Conservation (phyloP, 805 yeast genomes). For the Cyberlindnera euphorbiae region DNA sequence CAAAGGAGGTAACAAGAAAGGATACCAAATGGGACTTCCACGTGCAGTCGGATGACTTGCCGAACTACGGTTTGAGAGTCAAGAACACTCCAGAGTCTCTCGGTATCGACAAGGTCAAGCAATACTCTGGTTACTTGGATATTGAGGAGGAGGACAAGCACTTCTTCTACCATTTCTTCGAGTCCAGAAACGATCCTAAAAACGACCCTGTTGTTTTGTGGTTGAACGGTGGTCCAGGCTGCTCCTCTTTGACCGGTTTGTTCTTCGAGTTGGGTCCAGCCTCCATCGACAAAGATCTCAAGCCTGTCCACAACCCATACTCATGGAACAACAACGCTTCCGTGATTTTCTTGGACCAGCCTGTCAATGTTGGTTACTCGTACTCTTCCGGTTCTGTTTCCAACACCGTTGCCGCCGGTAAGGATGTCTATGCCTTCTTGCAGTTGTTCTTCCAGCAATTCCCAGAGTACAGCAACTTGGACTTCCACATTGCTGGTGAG, state of each 20-base stretch:
- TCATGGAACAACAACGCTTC: conserved; percentile 86
- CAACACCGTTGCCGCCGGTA: conserved; percentile 76
- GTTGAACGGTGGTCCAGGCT: conserved; percentile 96
- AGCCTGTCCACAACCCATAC: conserved; percentile 66
- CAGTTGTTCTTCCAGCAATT: conserved; percentile 76
- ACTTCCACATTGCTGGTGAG: conserved; percentile 89
- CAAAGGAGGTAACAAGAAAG: conserved; percentile 35
- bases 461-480: conserved; percentile 46
- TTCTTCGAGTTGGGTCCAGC: conserved; percentile 87
- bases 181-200: conserved; percentile 82
- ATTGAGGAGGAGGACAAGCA: conserved; percentile 81
- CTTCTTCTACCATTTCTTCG: conserved; percentile 80
- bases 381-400: conserved; percentile 60
- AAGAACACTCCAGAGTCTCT: conserved; percentile 55
- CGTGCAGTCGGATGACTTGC: conserved; percentile 34
- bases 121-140: conserved; percentile 83
- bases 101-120: conserved; percentile 78
- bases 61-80: conserved; percentile 56
- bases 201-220: conserved; percentile 83
- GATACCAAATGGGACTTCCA: conserved; percentile 33
- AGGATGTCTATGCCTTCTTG: conserved; percentile 76
- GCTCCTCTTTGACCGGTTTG: conserved; percentile 82
- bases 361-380: conserved; percentile 80
- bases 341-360: conserved; percentile 83
- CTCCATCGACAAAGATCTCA: conserved; percentile 52